These are phyloP conservation scores for Pisolithus albus DNA, from an alignment of 768 basidiomycete genomes.

Conservation along the genomic window DNA sequence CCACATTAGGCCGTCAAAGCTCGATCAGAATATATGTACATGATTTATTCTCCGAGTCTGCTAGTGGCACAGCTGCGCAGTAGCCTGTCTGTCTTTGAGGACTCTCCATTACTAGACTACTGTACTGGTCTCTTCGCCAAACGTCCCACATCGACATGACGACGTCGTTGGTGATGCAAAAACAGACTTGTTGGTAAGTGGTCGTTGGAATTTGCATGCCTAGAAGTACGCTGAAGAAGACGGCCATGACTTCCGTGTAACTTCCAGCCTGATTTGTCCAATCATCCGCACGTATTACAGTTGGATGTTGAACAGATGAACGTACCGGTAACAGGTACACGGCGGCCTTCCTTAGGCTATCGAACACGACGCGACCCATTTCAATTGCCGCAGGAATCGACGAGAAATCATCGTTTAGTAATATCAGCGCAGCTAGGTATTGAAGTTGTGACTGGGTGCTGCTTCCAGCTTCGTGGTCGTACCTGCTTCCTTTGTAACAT, in stretches of 20 bases:
- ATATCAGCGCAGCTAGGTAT: conserved; percentile 34
- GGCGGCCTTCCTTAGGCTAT: conserved; percentile 2
- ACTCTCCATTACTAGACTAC: no score
- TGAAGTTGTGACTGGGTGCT: no score
- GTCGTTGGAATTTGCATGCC: conserved; percentile 54
- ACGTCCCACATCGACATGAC: conserved; percentile 34
- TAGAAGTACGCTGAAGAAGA: conserved; percentile 49
- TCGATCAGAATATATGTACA: no score
- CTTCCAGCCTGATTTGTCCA: conserved; percentile 34
- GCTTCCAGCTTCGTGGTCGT: no score
- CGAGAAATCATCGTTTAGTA: conserved; percentile 53
- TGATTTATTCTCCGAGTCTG: no score
- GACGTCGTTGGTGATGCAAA: conserved; percentile 49
- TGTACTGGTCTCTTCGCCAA: no score
- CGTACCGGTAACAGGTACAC: conserved; percentile 39
- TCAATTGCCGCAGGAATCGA: conserved; percentile 53
- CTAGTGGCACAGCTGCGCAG: no score
- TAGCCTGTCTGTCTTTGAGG: no score
- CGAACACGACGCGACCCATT: conserved; percentile 32
- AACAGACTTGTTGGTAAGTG: conserved; percentile 49
- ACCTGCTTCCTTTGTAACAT: conserved; percentile 47
- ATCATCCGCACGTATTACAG: neutral
- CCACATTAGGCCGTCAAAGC: no score
- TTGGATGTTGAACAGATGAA: neutral
- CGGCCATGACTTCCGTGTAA: conserved; percentile 53